These are phyloP conservation scores for Pleurotus ostreatus DNA, from an alignment of 768 basidiomycete species.

Conservation along the genomic window DNA sequence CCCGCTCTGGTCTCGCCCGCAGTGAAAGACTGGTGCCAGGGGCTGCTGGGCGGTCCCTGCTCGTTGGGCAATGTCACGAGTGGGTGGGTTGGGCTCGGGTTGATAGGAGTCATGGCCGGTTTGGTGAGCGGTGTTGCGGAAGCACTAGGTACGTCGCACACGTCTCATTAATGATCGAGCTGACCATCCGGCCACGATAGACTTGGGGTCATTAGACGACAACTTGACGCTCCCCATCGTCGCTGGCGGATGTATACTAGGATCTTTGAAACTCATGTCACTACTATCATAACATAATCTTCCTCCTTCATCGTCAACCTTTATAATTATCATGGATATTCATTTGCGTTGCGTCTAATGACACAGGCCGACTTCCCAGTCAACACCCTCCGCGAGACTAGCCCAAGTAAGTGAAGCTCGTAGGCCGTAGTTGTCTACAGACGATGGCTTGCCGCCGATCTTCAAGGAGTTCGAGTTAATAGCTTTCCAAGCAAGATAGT, in stretches of 20 bases:
- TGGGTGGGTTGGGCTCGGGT: constrained; percentile 48
- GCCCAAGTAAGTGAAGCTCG: too few species aligned
- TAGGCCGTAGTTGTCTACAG: too few species aligned
- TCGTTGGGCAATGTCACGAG: constrained; percentile 19
- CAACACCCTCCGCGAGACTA: too few species aligned
- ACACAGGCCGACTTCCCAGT: too few species aligned
- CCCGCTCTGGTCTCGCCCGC: constrained; percentile 15
- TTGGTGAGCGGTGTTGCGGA: constrained; percentile 84
- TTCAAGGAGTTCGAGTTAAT: too few species aligned
- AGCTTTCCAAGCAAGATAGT: too few species aligned
- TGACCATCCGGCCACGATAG: constrained; percentile 30
- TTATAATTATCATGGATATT: too few species aligned
- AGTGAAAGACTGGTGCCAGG: constrained; percentile 1
- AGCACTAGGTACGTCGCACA: constrained; percentile 59
- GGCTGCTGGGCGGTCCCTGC: constrained; percentile 10
- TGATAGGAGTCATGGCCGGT: constrained; percentile 63
- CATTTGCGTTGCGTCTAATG: too few species aligned
- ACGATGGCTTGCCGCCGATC: too few species aligned
- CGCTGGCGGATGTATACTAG: constrained; percentile 60
- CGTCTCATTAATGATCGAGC: constrained; percentile 8
- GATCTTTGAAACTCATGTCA: constrained; percentile 38
- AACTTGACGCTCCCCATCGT: constrained; percentile 89
- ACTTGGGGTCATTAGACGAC: constrained; percentile 82
- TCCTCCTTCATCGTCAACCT: too few species aligned
- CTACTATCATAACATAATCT: constrained; percentile 18